phyloP scores from a whole-genome alignment of 106 monocot genomes.

The Acorus gramineus region DNA sequence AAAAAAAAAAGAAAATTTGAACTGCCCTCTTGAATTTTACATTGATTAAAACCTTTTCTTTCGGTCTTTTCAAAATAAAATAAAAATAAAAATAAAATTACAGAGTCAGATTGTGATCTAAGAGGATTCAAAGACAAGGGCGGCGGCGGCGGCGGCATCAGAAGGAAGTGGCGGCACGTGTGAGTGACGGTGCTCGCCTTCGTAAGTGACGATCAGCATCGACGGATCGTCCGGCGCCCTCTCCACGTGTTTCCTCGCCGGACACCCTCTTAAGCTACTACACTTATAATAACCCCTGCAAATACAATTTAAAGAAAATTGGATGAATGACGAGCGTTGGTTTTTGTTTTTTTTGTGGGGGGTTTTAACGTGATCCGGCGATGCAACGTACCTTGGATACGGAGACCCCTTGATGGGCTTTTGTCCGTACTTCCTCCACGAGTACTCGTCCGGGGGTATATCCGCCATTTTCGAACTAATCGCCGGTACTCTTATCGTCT shows the following conservation, averaged over 20 bases:
- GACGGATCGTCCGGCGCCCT: conserved; percentile 59
- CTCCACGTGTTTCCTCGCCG: conserved; percentile 87
- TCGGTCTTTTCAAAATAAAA: background rate
- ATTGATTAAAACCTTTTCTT: too few relatives aligned
- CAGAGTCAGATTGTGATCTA: background rate
- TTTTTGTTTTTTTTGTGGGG: too few relatives aligned
- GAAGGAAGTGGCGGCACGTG: background rate
- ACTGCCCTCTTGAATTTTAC: too few relatives aligned
- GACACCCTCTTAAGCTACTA: conserved; percentile 69
- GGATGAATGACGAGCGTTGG: too few relatives aligned
- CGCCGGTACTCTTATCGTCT: conserved; percentile 57
- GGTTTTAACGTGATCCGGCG: too few relatives aligned
- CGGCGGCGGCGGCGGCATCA: background rate
- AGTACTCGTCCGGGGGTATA: conserved; percentile 68
- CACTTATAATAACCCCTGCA: conserved; percentile 86
- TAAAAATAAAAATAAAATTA: too few relatives aligned
- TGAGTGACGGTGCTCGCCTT: conserved; percentile 62
- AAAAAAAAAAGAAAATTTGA: too few relatives aligned
- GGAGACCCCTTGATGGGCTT: conserved; percentile 91
- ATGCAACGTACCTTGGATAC: conserved; percentile 47
- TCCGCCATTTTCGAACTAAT: conserved; percentile 70
- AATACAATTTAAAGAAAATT: background rate
- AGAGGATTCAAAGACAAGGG: conserved; percentile 11
- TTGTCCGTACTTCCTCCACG: conserved; percentile 88
- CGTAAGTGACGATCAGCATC: conserved; percentile 86